Base-by-base conservation (phyloP, 2,329 filamentous ascomycete species). In the Aspergillus clavatus region DNA sequence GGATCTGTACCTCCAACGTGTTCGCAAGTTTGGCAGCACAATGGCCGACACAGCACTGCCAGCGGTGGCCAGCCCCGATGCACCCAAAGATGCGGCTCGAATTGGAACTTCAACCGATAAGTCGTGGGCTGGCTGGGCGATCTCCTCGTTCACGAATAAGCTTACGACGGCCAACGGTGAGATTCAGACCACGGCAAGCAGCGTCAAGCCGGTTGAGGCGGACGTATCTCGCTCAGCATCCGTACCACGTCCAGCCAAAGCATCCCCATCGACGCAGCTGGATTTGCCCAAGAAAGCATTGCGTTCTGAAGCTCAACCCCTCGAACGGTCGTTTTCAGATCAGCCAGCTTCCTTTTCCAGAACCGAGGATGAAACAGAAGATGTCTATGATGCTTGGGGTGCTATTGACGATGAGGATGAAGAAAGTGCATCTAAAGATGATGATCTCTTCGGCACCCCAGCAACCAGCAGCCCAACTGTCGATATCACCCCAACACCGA, bases 101-200 rank as follows among this genome's bases (percentile, higher is more conserved):
- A 93, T 95, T 76, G 83, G 84, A 51, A 93, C 89, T 1, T 86
- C 89, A 48, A 80, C 77, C 29, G 78, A 84, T 43, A 74, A 78
- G 18, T 82, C 83, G 2, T 97, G 93, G 93, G 82, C 93, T 1
- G 93, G 93, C 10, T 98, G 93, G 93, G 93, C 93, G 1, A 96
- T 98, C 43, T 97, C 93, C 0, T 96, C 89, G 1, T 98, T 98
- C 63, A 97, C 93, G 2, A 97, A 97, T 69, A 96, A 95, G 60
- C 67, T 97, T 10, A 84, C 88, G 1, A 72, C 86, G 0, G 89
- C 89, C 0, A 86, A 86, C 7, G 93, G 93, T 14, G 86, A 96
- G 46, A 98, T 98, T 52, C 78, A 91, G 61, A 72, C 81, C 10
- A 71, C 76, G 14, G 68, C 74, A 42, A 76, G 76, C 48, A 71